phyloP scores from a whole-genome alignment of 2,329 filamentous ascomycete genomes.

The Colletotrichum sp. region DNA sequence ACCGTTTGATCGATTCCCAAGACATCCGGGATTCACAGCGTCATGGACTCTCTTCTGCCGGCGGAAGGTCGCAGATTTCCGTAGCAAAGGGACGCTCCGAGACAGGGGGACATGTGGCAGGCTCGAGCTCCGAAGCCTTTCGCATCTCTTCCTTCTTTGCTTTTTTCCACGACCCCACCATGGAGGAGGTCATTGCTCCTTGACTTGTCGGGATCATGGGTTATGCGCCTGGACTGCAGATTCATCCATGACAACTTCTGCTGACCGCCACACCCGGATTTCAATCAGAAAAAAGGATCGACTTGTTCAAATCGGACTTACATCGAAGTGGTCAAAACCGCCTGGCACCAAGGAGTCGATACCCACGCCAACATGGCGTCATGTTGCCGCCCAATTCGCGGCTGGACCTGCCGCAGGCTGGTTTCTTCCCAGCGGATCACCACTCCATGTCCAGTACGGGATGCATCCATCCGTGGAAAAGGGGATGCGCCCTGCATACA shows the following conservation, averaged over 20 bases:
- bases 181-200: background rate
- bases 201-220: background rate
- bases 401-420: constrained; percentile 4
- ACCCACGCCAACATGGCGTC: background rate
- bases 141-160: constrained; percentile 6
- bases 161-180: background rate
- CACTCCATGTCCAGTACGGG: background rate
- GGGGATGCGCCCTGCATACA: background rate
- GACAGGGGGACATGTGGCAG: background rate
- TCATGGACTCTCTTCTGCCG: background rate
- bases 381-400: background rate
- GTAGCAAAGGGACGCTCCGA: constrained; percentile 10
- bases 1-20: background rate
- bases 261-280: background rate
- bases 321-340: background rate
- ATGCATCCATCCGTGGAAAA: constrained; percentile 6
- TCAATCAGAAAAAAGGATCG: background rate
- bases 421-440: constrained; percentile 1
- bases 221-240: background rate
- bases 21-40: background rate
- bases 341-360: background rate
- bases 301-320: background rate
- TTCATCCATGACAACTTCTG: background rate
- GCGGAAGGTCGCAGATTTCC: background rate
- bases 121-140: background rate